A percentile compares a stretch with the other conserved stretches of the same genome.
Conservation (phyloP, 2,329 filamentous ascomycete genomes). For the Camillea tinctor region DNA sequence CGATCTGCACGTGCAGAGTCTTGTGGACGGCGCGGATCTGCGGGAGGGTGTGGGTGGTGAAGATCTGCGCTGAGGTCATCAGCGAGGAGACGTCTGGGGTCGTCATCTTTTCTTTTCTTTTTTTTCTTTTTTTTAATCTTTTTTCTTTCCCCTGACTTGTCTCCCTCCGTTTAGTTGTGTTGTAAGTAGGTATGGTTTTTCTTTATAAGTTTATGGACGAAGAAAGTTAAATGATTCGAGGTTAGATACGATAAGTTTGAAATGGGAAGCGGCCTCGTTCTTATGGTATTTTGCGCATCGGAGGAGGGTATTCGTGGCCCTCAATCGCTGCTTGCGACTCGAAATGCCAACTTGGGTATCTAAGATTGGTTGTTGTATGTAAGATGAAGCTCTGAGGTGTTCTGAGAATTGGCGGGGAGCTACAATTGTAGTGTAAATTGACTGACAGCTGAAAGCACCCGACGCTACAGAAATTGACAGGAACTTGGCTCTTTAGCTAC, state of each 20-base stretch:
- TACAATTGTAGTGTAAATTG: too few relatives aligned
- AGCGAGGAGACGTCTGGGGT: slow-evolving; percentile 47
- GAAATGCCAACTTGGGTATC: background rate
- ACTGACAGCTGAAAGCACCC: too few relatives aligned
- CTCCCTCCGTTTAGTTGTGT: too few relatives aligned
- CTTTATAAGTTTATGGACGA: background rate
- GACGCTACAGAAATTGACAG: too few relatives aligned
- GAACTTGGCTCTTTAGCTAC: too few relatives aligned
- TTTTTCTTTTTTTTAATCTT: background rate
- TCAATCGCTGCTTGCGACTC: background rate
- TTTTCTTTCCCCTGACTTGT: too few relatives aligned
- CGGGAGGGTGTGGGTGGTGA: slow-evolving; percentile 57
- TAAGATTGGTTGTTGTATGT: background rate
- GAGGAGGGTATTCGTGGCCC: background rate
- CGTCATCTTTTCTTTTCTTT: slow-evolving; percentile 23
- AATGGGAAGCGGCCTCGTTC: background rate
- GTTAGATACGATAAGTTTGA: background rate
- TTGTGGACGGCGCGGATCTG: slow-evolving; percentile 65
- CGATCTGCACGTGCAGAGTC: slow-evolving; percentile 55
- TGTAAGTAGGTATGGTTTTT: too few relatives aligned
- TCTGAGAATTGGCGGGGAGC: too few relatives aligned
- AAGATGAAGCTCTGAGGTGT: background rate
- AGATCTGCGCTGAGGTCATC: slow-evolving; percentile 53
- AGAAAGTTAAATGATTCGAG: background rate
- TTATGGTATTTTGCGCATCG: background rate